Evolutionary conservation across 441 rosid genomes (phyloP).

Genomic region (Pelargonium citronellum): DNA sequence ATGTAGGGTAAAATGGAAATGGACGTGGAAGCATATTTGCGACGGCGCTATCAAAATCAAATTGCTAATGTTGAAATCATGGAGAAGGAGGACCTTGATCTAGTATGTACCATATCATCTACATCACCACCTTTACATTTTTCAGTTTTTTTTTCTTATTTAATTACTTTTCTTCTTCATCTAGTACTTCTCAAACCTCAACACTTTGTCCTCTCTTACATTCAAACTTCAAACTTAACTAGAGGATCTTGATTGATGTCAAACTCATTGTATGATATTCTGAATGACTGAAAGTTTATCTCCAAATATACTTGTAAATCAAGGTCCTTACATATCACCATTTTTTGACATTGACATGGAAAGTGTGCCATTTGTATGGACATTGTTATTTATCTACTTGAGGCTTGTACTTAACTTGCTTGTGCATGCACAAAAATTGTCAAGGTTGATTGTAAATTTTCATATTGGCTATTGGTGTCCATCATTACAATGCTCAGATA

Average conservation of each 20-base stretch:
- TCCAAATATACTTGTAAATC: too few relatives aligned
- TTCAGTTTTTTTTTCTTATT: not conserved
- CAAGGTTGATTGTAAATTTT: too few relatives aligned
- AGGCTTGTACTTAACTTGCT: not conserved
- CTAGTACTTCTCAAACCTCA: not conserved
- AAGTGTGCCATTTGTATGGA: not conserved
- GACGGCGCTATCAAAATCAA: constrained; percentile 79
- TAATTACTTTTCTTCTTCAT: not conserved
- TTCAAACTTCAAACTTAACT: not conserved
- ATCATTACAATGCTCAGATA: too few relatives aligned
- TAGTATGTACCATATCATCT: constrained; percentile 44
- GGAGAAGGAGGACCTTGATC: constrained; percentile 90
- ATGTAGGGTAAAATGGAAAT: constrained; percentile 66
- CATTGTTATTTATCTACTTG: not conserved
- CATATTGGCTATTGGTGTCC: too few relatives aligned
- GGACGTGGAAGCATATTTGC: constrained; percentile 85
- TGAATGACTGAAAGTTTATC: too few relatives aligned
- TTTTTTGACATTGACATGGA: too few relatives aligned
- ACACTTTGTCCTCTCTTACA: not conserved
- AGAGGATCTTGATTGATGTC: too few relatives aligned
- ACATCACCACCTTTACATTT: constrained; percentile 6
- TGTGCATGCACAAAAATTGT: too few relatives aligned
- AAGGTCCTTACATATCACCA: too few relatives aligned
- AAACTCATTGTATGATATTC: too few relatives aligned
- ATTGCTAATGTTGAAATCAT: constrained; percentile 67